Base-by-base conservation (phyloP, 495 filamentous ascomycete species). In the Neurospora africana region DNA sequence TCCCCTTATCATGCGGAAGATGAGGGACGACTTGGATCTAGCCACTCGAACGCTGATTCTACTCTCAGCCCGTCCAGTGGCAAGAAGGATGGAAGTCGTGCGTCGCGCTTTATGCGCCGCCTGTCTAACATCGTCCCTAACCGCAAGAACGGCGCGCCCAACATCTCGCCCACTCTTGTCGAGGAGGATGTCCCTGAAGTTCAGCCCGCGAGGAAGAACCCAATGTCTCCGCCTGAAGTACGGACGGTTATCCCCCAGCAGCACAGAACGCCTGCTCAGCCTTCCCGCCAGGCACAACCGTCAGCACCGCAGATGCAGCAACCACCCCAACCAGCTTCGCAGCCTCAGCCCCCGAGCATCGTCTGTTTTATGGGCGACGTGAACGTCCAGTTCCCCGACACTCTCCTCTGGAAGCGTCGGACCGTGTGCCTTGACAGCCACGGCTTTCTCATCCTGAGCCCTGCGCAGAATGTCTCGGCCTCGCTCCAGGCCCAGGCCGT, bases 311-410 rank as follows among this genome's bases (percentile, higher is more conserved):
- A 41, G 37, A 15, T 36, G 69, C 43, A 67, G 53, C 13, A 65
- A 35, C 53, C 23, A 65, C 53, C 53, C 3, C 53, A 36, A 15
- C 43, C 71, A 2, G 47, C 71, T 0, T 33, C 79, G 76, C 78
- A 81, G 69, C 40, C 75, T 36, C 78, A 78, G 61, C 81, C 81
- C 11, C 53, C 53, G 13, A 82, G 80, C 40, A 86, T 88, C 27
- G 82, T 91, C 36, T 87, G 82, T 0, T 84, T 90, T 69, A 86
- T 96, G 78, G 94, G 94, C 44, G 93, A 97, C 76, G 89, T 97
- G 69, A 97, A 98, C 74, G 89, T 97, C 4, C 94, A 98, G 76
- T 97, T 98, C 77, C 94, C 94, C 2, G 94, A 96, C 78, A 94
- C 90, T 61, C 85, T 97, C 30, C 84, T 98, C 11, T 98, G 94